Base-by-base conservation (phyloP, 169 alveolate species). In the Cryptosporidium parvum region DNA sequence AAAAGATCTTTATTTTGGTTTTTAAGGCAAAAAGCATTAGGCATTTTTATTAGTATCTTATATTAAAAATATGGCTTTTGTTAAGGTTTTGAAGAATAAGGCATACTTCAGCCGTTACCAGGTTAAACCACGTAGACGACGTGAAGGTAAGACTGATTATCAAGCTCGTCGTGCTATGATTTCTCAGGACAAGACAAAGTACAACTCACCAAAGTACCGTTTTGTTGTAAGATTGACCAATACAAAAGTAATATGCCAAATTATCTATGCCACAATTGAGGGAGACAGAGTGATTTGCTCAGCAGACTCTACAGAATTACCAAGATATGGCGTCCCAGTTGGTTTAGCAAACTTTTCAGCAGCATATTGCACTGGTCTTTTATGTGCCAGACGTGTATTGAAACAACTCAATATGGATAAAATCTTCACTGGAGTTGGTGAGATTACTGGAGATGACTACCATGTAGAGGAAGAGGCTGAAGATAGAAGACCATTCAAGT, bases 111-210 rank as follows among this genome's bases (percentile, higher is more conserved):
- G 97, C 94, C 98, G 99, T 93, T 98, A 94, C 96, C 99, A 99
- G 95, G 99, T 98, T 91, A 97, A 97, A 93, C 97, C 95, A 96
- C 98, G 99, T 94, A 96, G 99, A 92, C 96, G 99, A 94, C 96
- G 99, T 84, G 99, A 98, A 98, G 99, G 99, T 56, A 98, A 98
- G 97, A 99, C 99, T 33, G 99, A 99, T 93, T 99, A 98, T 96
- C 96, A 97, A 87, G 99, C 99, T 84, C 97, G 99, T 92, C 96
- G 99, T 86, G 96, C 98, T 75, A 93, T 99, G 95, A 97, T 97
- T 75, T 94, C 95, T 62, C 99, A 98, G 96, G 99, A 98, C 96
- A 98, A 98, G 96, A 97, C 97, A 95, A 99, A 99, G 96, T 99
- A 98, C 97, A 98, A 98, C 94, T 95, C 99, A 53, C 99, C 98